These are phyloP conservation scores for Eucalyptus polybractea DNA, from an alignment of 345 rosid species.

Conservation along the genomic window DNA sequence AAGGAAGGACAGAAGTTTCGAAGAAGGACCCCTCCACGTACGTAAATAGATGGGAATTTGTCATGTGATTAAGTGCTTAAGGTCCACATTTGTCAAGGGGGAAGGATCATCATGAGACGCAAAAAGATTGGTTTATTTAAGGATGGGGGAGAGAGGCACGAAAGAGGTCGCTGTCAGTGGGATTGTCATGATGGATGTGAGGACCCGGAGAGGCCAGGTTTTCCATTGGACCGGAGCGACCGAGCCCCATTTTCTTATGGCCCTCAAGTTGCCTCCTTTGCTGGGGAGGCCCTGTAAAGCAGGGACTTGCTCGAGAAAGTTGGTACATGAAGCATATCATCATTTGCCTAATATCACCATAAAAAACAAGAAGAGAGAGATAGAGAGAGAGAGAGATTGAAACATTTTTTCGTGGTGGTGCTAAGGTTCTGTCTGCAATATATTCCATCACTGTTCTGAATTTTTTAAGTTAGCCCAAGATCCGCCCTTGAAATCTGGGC, in stretches of 20 bases:
- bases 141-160: background rate
- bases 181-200: background rate
- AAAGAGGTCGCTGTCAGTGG: background rate
- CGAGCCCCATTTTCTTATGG: background rate
- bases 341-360: background rate
- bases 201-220: background rate
- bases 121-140: background rate
- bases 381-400: background rate
- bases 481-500: slow-evolving; percentile 26
- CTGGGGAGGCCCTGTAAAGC: slow-evolving; percentile 16
- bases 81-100: background rate
- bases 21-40: background rate
- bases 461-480: background rate
- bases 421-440: background rate
- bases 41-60: background rate
- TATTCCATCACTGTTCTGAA: background rate
- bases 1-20: background rate
- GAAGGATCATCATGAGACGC: background rate
- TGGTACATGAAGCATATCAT: background rate
- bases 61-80: background rate
- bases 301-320: slow-evolving; percentile 5
- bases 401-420: background rate
- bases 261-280: background rate
- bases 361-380: background rate
- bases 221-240: background rate